Evolutionary conservation across 331 rosid genomes (phyloP).

Genomic region (Pyracantha coccinea): DNA sequence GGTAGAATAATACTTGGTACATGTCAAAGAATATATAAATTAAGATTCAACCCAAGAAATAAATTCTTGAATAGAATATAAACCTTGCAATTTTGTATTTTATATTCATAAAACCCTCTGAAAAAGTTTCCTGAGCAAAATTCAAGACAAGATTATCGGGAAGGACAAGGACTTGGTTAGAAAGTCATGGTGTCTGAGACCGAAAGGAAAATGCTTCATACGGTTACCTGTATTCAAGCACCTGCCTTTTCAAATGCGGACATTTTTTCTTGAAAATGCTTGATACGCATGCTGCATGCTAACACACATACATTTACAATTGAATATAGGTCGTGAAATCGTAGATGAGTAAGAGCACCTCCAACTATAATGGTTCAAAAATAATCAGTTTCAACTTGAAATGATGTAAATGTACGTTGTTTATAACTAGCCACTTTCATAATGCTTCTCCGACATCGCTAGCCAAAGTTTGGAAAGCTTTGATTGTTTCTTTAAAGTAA

Average conservation of each 20-base stretch:
- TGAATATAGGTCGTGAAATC: not conserved
- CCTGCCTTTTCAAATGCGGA: not conserved
- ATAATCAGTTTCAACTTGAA: not conserved
- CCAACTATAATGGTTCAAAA: too few relatives aligned
- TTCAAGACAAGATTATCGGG: not conserved
- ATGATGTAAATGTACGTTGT: not conserved
- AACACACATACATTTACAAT: not conserved
- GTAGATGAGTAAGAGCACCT: not conserved
- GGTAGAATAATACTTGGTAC: slow-evolving; percentile 18
- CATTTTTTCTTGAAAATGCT: not conserved
- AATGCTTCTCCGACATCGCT: not conserved
- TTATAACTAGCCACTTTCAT: too few relatives aligned
- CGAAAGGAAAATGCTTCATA: not conserved
- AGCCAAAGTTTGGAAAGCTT: not conserved
- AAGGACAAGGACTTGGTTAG: not conserved
- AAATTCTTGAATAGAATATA: not conserved
- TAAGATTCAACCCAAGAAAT: not conserved
- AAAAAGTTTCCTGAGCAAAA: not conserved
- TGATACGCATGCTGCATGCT: not conserved
- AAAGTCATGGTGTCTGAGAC: not conserved
- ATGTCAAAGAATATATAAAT: not conserved
- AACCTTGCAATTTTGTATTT: not conserved
- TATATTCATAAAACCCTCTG: not conserved
- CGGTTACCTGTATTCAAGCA: not conserved
- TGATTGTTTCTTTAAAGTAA: not conserved